Evolutionary conservation across 1,139 yeast species (phyloP).

Genomic region (Suhomyces kunorum): DNA sequence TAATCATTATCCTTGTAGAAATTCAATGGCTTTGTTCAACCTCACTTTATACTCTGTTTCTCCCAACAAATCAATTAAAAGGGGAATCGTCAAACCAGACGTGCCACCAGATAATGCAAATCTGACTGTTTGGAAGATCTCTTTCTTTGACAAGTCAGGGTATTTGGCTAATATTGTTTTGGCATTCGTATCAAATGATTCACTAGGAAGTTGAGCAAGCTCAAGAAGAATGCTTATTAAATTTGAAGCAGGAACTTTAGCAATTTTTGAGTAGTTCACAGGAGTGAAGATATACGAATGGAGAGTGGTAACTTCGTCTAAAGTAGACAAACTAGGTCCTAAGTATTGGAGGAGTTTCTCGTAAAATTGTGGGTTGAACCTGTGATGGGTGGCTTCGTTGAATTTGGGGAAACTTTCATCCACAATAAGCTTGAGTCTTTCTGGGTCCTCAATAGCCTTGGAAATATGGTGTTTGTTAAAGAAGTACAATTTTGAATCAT

Average conservation of each 20-base stretch:
- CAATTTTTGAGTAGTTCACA: slow-evolving; percentile 32
- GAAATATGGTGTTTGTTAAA: slow-evolving; percentile 72
- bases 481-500: slow-evolving; percentile 66
- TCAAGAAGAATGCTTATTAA: not conserved
- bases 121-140: slow-evolving; percentile 62
- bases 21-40: slow-evolving; percentile 20
- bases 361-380: slow-evolving; percentile 24
- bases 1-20: not conserved
- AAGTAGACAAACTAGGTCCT: slow-evolving; percentile 44
- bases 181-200: slow-evolving; percentile 15
- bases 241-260: slow-evolving; percentile 14
- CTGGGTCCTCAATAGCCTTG: slow-evolving; percentile 36
- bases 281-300: slow-evolving; percentile 53
- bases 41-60: slow-evolving; percentile 41
- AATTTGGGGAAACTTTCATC: slow-evolving; percentile 28
- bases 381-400: slow-evolving; percentile 10
- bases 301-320: slow-evolving; percentile 48
- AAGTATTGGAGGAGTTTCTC: slow-evolving; percentile 29
- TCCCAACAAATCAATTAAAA: slow-evolving; percentile 60
- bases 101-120: slow-evolving; percentile 72
- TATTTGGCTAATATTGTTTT: slow-evolving; percentile 16
- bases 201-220: slow-evolving; percentile 3
- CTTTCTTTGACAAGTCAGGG: slow-evolving; percentile 39
- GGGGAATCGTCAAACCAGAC: slow-evolving; percentile 71
- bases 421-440: slow-evolving; percentile 33